Base-by-base conservation (phyloP, 306 rosid genomes). In the Prunus campanulata region DNA sequence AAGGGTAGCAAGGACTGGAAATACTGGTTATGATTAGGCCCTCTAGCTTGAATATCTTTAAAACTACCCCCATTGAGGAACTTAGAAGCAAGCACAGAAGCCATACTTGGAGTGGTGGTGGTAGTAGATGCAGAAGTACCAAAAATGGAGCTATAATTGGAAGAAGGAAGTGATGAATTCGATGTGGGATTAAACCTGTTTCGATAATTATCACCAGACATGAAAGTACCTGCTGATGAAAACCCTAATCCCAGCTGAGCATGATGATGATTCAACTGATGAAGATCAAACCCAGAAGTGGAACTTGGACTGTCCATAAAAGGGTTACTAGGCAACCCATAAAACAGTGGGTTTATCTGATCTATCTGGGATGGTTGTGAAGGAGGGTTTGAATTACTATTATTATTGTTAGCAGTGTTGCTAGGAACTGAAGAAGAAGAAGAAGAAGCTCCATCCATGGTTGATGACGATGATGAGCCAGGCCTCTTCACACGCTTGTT, bases 401-500 rank as follows among this genome's bases (percentile, higher is more conserved):
- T 70, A 52, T 54, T 71, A 25, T 6, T 15, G 27, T 15, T 57
- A 63, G 20, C 46, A 8, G 44, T 29, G 8, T 27, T 63, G 44
- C n/a, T 63, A 8, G 68, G 68, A 30, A 30, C 63, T 61, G 90
- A 64, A 60, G 85, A 54, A 67, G 90, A 66, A 54, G 96, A 73
- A 65, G 90, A 77, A 49, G 78, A 59, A 13, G 75, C 70, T 22
- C 86, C 80, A 11, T 80, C 87, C 63, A 72, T 67, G 70, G 82
- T 49, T 0, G 81, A 25, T 8, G 67, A 1, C 0, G 80, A 57
- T 19, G 66, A 0, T 0, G 80, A 61, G 30, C 77, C 39, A 16
- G 93, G 89, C 46, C 87, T 80, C 64, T 87, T 93, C 12, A 87
- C 62, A 54, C 98, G 94, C 85, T 92, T 95, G 92, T 92, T 90